phyloP scores from a whole-genome alignment of 768 basidiomycete genomes.

The Termitomyces titanicus region DNA sequence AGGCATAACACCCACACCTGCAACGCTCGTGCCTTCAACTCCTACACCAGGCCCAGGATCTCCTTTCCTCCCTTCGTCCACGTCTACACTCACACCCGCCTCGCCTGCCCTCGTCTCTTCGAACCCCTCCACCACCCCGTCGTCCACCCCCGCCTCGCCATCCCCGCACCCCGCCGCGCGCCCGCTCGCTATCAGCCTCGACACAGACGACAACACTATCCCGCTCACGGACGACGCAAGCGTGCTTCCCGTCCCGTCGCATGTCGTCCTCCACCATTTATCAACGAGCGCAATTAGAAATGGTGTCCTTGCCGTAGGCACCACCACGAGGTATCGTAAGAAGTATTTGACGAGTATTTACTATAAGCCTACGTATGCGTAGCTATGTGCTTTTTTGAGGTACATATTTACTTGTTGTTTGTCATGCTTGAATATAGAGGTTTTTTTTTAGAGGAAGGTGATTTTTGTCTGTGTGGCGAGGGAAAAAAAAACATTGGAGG shows the following conservation, averaged over 20 bases:
- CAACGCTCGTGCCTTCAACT: slow-evolving; percentile 10
- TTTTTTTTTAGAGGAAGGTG: no score
- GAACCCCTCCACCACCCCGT: background rate
- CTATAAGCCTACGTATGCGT: slow-evolving; percentile 72
- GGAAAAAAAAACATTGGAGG: no score
- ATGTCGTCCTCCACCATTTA: slow-evolving; percentile 92
- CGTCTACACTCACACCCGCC: no score
- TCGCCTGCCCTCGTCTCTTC: no score
- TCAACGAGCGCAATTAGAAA: slow-evolving; percentile 94
- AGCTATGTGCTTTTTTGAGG: no score
- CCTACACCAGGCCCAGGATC: no score
- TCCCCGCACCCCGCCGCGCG: background rate
- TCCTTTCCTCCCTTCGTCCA: no score
- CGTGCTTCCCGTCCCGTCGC: slow-evolving; percentile 88
- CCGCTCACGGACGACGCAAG: slow-evolving; percentile 82
- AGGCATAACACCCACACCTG: slow-evolving; percentile 1
- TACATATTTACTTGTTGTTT: no score
- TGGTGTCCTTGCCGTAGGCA: slow-evolving; percentile 89
- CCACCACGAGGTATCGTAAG: slow-evolving; percentile 86
- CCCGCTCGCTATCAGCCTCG: slow-evolving; percentile 12
- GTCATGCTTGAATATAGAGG: no score
- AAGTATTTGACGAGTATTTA: slow-evolving; percentile 90
- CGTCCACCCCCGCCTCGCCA: slow-evolving; percentile 1
- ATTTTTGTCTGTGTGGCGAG: no score
- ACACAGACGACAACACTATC: slow-evolving; percentile 25